Evolutionary conservation across 129 eudicot species (phyloP).

Genomic region (Smallanthus sonchifolius): DNA sequence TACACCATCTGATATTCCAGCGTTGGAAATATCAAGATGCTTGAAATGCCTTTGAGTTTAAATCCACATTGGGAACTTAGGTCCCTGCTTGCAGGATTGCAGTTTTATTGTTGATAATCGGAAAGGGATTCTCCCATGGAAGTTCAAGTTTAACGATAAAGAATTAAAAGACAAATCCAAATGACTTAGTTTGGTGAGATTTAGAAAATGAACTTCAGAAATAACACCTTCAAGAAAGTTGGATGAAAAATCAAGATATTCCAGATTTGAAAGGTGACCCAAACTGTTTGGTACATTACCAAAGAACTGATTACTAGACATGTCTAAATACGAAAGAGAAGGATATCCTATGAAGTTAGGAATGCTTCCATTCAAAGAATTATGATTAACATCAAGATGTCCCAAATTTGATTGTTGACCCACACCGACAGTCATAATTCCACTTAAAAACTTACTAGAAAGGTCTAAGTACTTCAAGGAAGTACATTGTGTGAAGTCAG

Average conservation of each 20-base stretch:
- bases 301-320: too few species aligned
- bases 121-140: conserved; percentile 23
- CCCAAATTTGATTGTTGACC: too few species aligned
- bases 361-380: too few species aligned
- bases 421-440: too few species aligned
- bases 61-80: conserved; percentile 37
- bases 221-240: conserved; percentile 20
- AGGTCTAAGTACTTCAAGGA: too few species aligned
- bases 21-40: conserved; percentile 34
- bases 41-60: conserved; percentile 4
- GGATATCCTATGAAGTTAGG: too few species aligned
- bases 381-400: too few species aligned
- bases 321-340: too few species aligned
- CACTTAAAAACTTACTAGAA: too few species aligned
- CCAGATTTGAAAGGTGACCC: background rate
- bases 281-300: background rate
- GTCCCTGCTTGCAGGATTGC: conserved; percentile 29
- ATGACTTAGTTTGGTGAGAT: background rate
- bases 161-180: conserved; percentile 29
- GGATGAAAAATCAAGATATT: background rate
- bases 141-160: conserved; percentile 7
- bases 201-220: conserved; percentile 11
- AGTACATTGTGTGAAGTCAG: too few species aligned
- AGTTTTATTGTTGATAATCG: conserved; percentile 13
- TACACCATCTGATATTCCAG: conserved; percentile 28